A percentile compares a stretch with the other conserved stretches of the same genome.
Conservation (phyloP, 495 filamentous ascomycete genomes). For the Lepraria neglecta region DNA sequence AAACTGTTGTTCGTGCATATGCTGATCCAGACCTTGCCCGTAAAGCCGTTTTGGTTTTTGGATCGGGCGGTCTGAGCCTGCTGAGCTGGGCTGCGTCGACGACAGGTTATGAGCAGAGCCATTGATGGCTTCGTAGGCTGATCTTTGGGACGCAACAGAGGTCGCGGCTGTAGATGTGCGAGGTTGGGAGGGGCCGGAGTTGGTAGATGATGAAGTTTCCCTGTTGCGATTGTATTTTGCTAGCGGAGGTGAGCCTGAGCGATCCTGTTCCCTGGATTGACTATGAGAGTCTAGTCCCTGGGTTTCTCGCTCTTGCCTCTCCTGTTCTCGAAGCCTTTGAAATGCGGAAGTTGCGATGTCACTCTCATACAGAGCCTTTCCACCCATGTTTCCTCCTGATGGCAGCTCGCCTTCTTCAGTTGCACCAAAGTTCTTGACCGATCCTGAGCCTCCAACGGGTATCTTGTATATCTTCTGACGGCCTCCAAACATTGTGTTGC, state of each 20-base stretch:
- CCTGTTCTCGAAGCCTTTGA: slow-evolving; percentile 60
- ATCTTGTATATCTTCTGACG: slow-evolving; percentile 96
- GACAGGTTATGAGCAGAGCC: slow-evolving; percentile 36
- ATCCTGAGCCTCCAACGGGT: slow-evolving; percentile 46
- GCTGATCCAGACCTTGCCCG: slow-evolving; percentile 73
- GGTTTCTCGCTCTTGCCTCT: slow-evolving; percentile 41
- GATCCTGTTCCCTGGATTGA: slow-evolving; percentile 32
- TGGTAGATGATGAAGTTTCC: slow-evolving; percentile 81
- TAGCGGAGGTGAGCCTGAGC: slow-evolving; percentile 48
- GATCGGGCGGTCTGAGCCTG: slow-evolving; percentile 37
- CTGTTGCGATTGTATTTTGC: slow-evolving; percentile 65
- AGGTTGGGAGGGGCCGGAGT: slow-evolving; percentile 61
- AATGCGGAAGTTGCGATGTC: slow-evolving; percentile 78
- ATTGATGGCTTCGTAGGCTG: slow-evolving; percentile 30
- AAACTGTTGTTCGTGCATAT: slow-evolving; percentile 72
- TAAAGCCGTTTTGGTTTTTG: slow-evolving; percentile 74
- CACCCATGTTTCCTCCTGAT: slow-evolving; percentile 50
- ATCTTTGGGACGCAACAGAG: slow-evolving; percentile 72
- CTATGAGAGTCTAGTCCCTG: slow-evolving; percentile 6
- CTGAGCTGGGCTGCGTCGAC: slow-evolving; percentile 33
- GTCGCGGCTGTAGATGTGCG: slow-evolving; percentile 87
- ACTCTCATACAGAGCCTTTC: slow-evolving; percentile 74
- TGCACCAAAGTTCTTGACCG: slow-evolving; percentile 36
- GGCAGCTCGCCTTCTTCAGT: slow-evolving; percentile 31
- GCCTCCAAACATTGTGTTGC: slow-evolving; percentile 91